Evolutionary conservation across 805 yeast genomes (phyloP), one percentile per base, ranked within the genome.

Genomic region (Starmerella potacharoeniae): DNA sequence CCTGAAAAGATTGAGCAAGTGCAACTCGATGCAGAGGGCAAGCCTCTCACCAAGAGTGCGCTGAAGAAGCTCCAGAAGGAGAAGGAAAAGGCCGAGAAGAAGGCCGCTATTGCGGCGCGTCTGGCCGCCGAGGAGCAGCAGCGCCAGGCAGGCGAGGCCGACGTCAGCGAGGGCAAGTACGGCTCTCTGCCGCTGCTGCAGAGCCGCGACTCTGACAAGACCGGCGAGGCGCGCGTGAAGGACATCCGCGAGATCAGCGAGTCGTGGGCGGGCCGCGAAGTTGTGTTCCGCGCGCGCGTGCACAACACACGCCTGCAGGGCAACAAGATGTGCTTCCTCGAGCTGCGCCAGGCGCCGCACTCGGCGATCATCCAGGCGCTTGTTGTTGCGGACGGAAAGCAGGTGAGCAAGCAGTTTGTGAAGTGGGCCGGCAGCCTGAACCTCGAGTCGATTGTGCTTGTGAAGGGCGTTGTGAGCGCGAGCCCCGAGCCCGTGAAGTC

Each of bases 261-360:
- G 55, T 77, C 78, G 30, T 65, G 75, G 65, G 95, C 82, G 60
- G 95, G 91, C 55, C 78, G 82, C 63, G 80, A 80, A 62, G 86
- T 93, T 55, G 75, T 85, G 13, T 81, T 95, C 75, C 83, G 98
- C 73, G 97, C 97, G 48, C 82, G 99, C 74, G 78, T 90, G 46
- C 97, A 93, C 72, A 88, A 82, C 59, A 79, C 91, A 13, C 86
- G 99, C 75, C 85, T 88, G 68, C 97, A 91, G 71, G 95, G 96
- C 71, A 95, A 95, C 66, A 89, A 95, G 61, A 82, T 93, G 84
- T 79, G 86, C 53, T 93, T 93, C 71, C 73, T 91, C 65, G 81
- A 95, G 30, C 81, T 93, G 65, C 85, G 99, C 75, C 98, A 93
- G 75, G 96, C 88, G 73, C 76, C 79, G 54, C 79, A 80, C 57